Percentiles rank a stretch among this genome's conserved stretches.
Conservation (phyloP, 768 basidiomycete genomes). For the Lactarius evosmus region DNA sequence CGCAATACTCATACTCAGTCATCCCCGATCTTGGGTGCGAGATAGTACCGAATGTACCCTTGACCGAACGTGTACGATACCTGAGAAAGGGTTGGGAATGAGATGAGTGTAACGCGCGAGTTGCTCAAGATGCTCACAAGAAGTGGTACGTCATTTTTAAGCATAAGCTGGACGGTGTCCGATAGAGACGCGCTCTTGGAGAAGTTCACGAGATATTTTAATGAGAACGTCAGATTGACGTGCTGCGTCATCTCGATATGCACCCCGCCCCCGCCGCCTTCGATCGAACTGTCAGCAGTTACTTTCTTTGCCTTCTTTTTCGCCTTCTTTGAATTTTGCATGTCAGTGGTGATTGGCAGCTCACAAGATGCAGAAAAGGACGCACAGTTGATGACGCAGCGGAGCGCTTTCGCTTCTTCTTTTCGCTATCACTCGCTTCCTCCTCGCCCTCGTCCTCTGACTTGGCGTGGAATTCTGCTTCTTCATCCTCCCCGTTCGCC, state of each 20-base stretch:
- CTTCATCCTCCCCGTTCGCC: conserved; percentile 50
- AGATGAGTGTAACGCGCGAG: background rate
- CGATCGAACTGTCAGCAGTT: conserved; percentile 47
- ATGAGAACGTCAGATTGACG: conserved; percentile 89
- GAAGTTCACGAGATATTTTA: conserved; percentile 97
- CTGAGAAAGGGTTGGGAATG: conserved; percentile 37
- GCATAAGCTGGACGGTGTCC: conserved; percentile 72
- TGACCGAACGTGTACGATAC: conserved; percentile 88
- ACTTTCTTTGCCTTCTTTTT: conserved; percentile 46
- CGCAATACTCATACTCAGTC: conserved; percentile 45
- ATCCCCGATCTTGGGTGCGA: conserved; percentile 93
- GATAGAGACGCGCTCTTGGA: conserved; percentile 81
- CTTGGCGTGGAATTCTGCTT: conserved; percentile 40
- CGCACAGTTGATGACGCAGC: conserved; percentile 44
- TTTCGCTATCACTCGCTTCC: conserved; percentile 38
- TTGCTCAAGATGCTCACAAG: conserved; percentile 49
- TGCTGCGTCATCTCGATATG: conserved; percentile 84
- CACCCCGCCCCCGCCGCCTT: conserved; percentile 51
- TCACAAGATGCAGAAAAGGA: background rate
- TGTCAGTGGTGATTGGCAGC: background rate
- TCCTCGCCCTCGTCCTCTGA: conserved; percentile 37
- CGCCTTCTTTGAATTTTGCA: conserved; percentile 42
- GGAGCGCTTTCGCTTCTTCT: conserved; percentile 67
- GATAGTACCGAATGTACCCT: conserved; percentile 89
- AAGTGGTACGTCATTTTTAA: conserved; percentile 90